Evolutionary conservation across 148 eudicot species (phyloP).

Genomic region (Rhododendron vialii): DNA sequence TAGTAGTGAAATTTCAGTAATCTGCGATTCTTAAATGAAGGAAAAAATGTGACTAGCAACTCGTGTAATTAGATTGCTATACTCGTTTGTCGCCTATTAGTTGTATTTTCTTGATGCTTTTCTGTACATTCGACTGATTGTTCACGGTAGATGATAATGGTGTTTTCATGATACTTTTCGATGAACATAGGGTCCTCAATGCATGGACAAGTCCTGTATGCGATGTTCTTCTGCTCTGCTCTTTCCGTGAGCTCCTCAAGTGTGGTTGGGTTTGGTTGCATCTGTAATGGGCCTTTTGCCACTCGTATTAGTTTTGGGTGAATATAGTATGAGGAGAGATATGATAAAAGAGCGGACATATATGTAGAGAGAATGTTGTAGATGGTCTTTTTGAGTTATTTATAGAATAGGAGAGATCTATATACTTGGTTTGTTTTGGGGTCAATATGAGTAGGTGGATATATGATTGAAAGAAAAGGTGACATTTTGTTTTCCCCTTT

Average conservation of each 20-base stretch:
- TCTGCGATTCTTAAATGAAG: not conserved
- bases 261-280: not conserved
- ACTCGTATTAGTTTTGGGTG: not conserved
- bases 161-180: not conserved
- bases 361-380: no score
- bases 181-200: not conserved
- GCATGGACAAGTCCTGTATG: not conserved
- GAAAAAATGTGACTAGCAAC: not conserved
- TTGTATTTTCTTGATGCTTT: not conserved
- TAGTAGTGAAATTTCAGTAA: conserved; percentile 67
- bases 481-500: no score
- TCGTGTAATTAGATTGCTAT: conserved; percentile 3
- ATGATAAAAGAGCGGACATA: not conserved
- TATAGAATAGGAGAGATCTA: no score
- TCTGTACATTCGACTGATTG: not conserved
- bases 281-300: not conserved
- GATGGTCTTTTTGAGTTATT: no score
- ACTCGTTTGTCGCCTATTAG: not conserved
- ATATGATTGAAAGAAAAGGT: no score
- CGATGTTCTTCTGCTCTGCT: not conserved
- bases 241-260: not conserved
- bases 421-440: no score
- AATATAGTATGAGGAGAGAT: not conserved
- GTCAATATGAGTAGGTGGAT: no score
- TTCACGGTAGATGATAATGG: not conserved